These are phyloP conservation scores for Plasmodium knowlesi DNA, from an alignment of 169 alveolate genomes.

Conservation along the genomic window DNA sequence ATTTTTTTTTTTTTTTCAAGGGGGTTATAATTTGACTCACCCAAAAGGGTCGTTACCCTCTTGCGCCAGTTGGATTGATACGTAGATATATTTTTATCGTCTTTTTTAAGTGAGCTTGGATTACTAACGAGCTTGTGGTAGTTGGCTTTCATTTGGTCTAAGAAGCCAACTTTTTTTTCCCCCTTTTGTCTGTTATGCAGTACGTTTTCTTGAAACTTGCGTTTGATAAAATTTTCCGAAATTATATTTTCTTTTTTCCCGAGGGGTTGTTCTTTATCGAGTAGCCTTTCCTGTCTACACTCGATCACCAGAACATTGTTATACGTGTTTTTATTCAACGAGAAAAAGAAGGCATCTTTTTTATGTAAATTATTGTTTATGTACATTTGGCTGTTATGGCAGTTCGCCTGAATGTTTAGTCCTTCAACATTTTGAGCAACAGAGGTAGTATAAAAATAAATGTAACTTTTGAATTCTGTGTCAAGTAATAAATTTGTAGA, in stretches of 20 bases:
- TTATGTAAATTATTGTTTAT: not conserved
- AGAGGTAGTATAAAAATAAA: constrained; percentile 3
- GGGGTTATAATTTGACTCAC: not conserved
- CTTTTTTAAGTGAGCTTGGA: not conserved
- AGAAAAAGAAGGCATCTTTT: not conserved
- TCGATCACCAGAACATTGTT: constrained; percentile 28
- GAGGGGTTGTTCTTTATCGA: not conserved
- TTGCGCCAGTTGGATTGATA: not conserved
- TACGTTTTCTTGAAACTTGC: not conserved
- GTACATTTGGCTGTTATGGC: constrained; percentile 25
- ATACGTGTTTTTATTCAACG: not conserved
- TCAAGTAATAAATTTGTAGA: not conserved
- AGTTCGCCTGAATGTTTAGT: not conserved
- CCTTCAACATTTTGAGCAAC: constrained; percentile 6
- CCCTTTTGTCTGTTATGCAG: not conserved
- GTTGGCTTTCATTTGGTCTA: not conserved
- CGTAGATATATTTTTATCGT: not conserved
- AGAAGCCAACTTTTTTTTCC: not conserved
- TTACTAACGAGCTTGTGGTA: not conserved
- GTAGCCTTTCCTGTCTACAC: constrained; percentile 14
- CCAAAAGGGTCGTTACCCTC: not conserved
- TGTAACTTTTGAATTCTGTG: constrained; percentile 7
- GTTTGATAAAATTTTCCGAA: constrained; percentile 17
- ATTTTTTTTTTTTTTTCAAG: not conserved
- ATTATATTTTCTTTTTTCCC: not conserved